Percentiles rank a stretch among this genome's conserved stretches.
Conservation (phyloP, 805 yeast genomes). For the Ogataea polymorpha region DNA sequence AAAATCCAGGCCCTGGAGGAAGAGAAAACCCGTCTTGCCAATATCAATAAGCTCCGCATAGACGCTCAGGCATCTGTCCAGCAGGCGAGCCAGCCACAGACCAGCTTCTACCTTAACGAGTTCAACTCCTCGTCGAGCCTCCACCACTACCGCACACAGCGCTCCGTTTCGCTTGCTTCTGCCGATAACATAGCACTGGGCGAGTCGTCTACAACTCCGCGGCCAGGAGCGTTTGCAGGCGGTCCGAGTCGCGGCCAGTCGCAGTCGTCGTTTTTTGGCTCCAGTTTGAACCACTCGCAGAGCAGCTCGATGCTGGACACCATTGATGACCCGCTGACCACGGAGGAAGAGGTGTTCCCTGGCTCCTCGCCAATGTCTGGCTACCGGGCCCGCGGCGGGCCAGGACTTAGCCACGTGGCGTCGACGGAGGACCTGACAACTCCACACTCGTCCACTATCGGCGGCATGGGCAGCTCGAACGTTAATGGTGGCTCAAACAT, state of each 20-base stretch:
- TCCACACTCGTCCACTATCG: conserved; percentile 24
- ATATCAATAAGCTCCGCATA: conserved; percentile 15
- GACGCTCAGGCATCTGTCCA: conserved; percentile 11
- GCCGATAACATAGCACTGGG: conserved; percentile 39
- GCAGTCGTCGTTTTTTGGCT: conserved; percentile 9
- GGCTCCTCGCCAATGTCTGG: conserved; percentile 19
- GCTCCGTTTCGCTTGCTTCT: conserved; percentile 27
- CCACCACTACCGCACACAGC: conserved; percentile 18
- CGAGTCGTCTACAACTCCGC: conserved; percentile 48
- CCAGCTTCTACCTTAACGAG: conserved; percentile 32
- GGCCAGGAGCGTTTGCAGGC: conserved; percentile 15
- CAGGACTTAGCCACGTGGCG: conserved; percentile 10
- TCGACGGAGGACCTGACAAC: conserved; percentile 23
- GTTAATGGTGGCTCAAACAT: conserved; percentile 33
- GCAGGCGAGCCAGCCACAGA: conserved; percentile 3
- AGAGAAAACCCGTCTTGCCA: conserved; percentile 24
- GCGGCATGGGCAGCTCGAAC: conserved; percentile 16
- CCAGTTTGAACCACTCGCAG: conserved; percentile 9
- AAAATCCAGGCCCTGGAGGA: conserved; percentile 28
- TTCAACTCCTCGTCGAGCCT: conserved; percentile 26
- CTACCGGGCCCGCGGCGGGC: conserved; percentile 8
- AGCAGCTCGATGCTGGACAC: conserved; percentile 13
- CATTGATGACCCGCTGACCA: conserved; percentile 10
- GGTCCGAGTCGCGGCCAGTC: conserved; percentile 10
- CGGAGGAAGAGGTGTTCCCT: conserved; percentile 17